A percentile compares a stretch with the other conserved stretches of the same genome.
Evolutionary conservation across 2,329 filamentous ascomycete genomes (phyloP).

Genomic region (Pseudogymnoascus sp.): DNA sequence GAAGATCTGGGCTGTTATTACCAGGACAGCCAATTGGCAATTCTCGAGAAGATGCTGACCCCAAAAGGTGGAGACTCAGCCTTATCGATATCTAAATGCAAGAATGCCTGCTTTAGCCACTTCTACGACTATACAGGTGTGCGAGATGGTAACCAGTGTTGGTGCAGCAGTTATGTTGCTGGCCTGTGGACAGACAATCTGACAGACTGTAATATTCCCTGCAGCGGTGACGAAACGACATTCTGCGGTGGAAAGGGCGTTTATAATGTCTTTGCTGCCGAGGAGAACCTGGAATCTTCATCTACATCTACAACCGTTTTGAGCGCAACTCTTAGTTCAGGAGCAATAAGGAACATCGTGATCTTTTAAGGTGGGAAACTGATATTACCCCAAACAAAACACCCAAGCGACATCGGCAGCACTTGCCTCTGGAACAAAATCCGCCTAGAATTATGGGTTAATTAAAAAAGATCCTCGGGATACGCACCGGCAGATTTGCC

Average conservation of each 20-base stretch:
- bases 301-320: neutral
- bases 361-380: neutral
- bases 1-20: neutral
- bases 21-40: neutral
- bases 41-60: neutral
- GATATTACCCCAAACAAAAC: neutral
- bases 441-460: neutral
- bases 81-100: neutral
- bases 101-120: neutral
- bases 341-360: neutral
- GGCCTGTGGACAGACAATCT: neutral
- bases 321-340: neutral
- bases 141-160: neutral
- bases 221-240: neutral
- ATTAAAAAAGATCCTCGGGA: neutral
- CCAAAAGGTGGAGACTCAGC: neutral
- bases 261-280: neutral
- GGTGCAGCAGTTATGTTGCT: neutral
- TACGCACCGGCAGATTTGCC: neutral
- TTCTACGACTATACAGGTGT: neutral
- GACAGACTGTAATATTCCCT: neutral
- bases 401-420: neutral
- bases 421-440: neutral
- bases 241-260: neutral
- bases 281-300: neutral